A percentile compares a stretch with the other conserved stretches of the same genome.
Conservation (phyloP, 345 rosid species). For the Barbarea vulgaris region DNA sequence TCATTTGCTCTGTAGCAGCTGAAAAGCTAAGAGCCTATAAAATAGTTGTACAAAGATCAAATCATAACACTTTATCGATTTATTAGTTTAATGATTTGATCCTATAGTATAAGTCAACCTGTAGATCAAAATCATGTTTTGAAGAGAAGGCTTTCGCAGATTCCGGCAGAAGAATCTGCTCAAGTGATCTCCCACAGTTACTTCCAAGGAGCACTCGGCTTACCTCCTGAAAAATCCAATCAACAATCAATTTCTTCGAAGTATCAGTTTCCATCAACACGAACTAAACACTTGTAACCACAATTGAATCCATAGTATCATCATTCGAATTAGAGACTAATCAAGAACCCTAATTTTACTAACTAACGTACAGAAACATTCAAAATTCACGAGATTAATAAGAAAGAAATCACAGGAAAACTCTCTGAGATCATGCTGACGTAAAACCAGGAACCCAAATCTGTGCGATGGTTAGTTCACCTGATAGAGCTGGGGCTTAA, state of each 20-base stretch:
- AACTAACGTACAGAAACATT: background rate
- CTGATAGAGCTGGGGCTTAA: slow-evolving; percentile 78
- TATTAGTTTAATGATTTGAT: background rate
- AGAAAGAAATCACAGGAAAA: background rate
- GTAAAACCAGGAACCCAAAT: background rate
- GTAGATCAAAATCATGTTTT: slow-evolving; percentile 77
- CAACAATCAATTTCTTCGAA: slow-evolving; percentile 7
- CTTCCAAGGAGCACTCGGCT: slow-evolving; percentile 74
- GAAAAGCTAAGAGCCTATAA: slow-evolving; percentile 66
- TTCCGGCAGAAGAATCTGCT: slow-evolving; percentile 50
- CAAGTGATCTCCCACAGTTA: slow-evolving; percentile 71
- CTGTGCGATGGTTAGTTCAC: slow-evolving; percentile 33
- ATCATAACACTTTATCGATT: background rate
- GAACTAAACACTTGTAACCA: background rate
- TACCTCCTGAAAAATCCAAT: slow-evolving; percentile 66
- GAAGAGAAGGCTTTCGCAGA: slow-evolving; percentile 58
- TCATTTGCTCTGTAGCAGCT: slow-evolving; percentile 72
- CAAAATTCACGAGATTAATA: background rate
- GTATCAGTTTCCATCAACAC: background rate
- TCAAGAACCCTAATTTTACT: background rate
- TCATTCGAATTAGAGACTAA: background rate
- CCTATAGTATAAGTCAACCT: slow-evolving; percentile 45
- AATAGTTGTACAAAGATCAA: slow-evolving; percentile 14
- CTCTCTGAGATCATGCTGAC: background rate
- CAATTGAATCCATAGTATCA: background rate